Evolutionary conservation across 257 asterid genomes (phyloP), one percentile per base, ranked within the genome.

Genomic region (Salvia hispanica): DNA sequence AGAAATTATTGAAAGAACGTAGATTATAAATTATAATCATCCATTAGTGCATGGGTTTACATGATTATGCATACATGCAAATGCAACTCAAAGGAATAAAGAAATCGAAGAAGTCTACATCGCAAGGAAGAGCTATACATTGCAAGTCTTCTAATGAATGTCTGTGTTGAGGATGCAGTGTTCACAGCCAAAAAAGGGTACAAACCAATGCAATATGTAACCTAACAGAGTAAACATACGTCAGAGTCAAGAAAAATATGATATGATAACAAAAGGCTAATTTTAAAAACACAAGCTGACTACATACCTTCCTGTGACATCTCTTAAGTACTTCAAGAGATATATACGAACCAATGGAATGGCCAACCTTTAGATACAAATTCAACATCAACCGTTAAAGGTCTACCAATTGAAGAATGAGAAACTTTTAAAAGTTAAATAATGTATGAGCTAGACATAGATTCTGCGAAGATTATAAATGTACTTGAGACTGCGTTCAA

Each of bases 271-370:
- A 59, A 73, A 45, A 25, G 57, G 50, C 7, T 15, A 62, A 44
- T 1, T 3, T 25, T 55, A 36, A 9, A 7, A 31, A 36, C 11
- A 25, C 31, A 25, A 67, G 8, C 37, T 37, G 53, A 68, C 51
- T 46, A 37, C 36, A 55, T 85, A 93, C 98, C 97, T 90, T 88
- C 74, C 72, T 77, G 62, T 69, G 88, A 45, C 47, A 84, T 79
- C 89, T 84, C 76, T 75, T 83, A 65, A 86, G 82, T 57, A 84
- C 72, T 76, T 93, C 95, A 76, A 93, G 76, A 55, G 90, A 81
- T 58, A 93, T 86, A 69, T 88, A 76, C 54, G 97, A 81, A 72
- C 97, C 99, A 74, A 93, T 84, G 63, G 98, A 93, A 77, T 93
- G 98, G 56, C 96, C 95, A 55, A 93, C 95, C 98, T 93, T 79